Conservation (phyloP, 306 rosid species). For the Mucuna pruriens region DNA sequence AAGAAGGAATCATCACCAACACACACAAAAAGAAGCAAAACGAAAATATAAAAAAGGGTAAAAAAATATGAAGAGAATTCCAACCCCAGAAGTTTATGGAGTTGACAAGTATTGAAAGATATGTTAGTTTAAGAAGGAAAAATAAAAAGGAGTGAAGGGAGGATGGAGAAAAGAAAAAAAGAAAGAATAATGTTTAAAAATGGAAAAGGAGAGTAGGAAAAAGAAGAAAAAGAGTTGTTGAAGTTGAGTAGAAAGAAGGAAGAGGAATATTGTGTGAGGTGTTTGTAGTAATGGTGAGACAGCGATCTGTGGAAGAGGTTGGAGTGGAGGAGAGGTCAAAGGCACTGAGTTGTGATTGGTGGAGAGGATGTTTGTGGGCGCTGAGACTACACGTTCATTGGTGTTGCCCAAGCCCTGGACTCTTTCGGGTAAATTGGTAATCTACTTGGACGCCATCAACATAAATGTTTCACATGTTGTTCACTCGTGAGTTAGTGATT, state of each 20-base stretch:
- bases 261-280: slow-evolving; percentile 38
- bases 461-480: not conserved
- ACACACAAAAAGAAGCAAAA: not conserved
- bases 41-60: not conserved
- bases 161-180: not conserved
- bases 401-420: slow-evolving; percentile 4
- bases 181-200: not conserved
- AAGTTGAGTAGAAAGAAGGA: slow-evolving; percentile 12
- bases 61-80: not conserved
- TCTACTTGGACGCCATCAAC: slow-evolving; percentile 4
- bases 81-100: not conserved
- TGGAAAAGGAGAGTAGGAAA: not conserved
- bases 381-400: slow-evolving; percentile 34
- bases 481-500: too few relatives aligned
- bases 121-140: not conserved
- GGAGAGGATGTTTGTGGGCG: slow-evolving; percentile 49
- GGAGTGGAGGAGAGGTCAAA: slow-evolving; percentile 45
- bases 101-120: not conserved
- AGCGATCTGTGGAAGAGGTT: slow-evolving; percentile 60
- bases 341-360: slow-evolving; percentile 73
- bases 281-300: slow-evolving; percentile 41
- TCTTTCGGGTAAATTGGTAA: slow-evolving; percentile 33
- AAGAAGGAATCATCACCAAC: slow-evolving; percentile 20
- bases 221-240: not conserved
- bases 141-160: not conserved